Evolutionary conservation across 306 rosid species (phyloP), one percentile per base, ranked within the genome.

Genomic region (Sindora glabra): DNA sequence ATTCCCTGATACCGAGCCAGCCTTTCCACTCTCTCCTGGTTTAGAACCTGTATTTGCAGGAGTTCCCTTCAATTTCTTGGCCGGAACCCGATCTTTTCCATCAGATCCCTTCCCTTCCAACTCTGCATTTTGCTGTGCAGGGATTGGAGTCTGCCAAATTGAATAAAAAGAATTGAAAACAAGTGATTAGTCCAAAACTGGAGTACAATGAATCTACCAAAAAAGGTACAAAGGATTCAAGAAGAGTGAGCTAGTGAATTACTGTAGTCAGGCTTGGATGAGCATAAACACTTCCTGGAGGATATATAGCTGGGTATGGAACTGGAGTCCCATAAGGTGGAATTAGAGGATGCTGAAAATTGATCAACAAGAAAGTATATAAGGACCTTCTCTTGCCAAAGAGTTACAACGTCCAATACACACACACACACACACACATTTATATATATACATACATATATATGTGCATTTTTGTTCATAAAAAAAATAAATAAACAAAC

Each of bases 321-420:
- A 94, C 91, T 8, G 97, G 99, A 21, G 97, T 84, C 53, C 99
- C 99, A 69, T 94, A 94, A 6, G 95, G 97, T 0, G 95, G 84
- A 63, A 94, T 94, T 62, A 94, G 56, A 59, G 81, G 96, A 73
- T 88, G 97, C 99, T 94, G 95, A 44, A 79, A 80, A 65, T n/a
- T n/a, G 27, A 26, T 7, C 66, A 48, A 59, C 48, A 41, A 40
- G 23, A 59, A 45, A 14, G 16, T 9, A 38, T 56, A 72, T 62
- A 22, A 60, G 46, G 37, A 76, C 29, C 64, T 42, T 47, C 55
- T 22, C 22, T 22, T 10, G 4, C 30, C 12, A 48, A 5, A 23
- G 8, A 48, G 53, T 51, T n/a, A n/a, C n/a, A n/a, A n/a, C n/a
- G n/a, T n/a, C n/a, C n/a, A n/a, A n/a, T n/a, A n/a, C n/a, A n/a